A percentile compares a stretch with the other conserved stretches of the same genome.
Evolutionary conservation across 2,329 filamentous ascomycete species (phyloP).

Genomic region (Fusarium nelsonii): DNA sequence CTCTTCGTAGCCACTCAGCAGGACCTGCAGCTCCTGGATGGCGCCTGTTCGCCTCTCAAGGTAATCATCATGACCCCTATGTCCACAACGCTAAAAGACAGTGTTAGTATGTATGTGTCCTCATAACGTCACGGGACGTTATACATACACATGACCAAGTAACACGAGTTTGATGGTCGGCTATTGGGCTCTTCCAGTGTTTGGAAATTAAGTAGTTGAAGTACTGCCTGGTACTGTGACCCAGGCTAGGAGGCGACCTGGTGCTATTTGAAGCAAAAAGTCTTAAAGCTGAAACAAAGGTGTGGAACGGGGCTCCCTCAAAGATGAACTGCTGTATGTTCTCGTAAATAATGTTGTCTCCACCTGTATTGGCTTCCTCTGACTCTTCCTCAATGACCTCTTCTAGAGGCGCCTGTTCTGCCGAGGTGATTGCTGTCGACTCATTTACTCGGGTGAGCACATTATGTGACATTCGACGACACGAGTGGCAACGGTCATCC

Average conservation of each 20-base stretch:
- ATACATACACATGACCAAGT: constrained; percentile 11
- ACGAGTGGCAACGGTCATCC: neutral
- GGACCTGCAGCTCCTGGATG: neutral
- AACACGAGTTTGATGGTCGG: neutral
- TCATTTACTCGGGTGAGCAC: neutral
- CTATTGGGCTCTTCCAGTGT: neutral
- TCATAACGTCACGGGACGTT: neutral
- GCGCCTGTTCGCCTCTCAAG: neutral
- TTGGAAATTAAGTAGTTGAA: neutral
- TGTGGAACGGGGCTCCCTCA: neutral
- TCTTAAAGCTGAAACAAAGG: neutral
- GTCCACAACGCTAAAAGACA: neutral
- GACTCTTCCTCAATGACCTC: neutral
- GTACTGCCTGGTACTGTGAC: neutral
- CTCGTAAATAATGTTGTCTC: neutral
- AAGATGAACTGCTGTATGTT: constrained; percentile 1
- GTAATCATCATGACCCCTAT: neutral
- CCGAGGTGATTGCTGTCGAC: rapidly evolving
- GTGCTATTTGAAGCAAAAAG: neutral
- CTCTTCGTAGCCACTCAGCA: neutral
- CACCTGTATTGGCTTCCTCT: neutral
- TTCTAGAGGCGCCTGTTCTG: too few relatives aligned
- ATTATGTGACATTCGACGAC: constrained; percentile 2
- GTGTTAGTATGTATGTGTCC: neutral
- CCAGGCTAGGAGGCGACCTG: rapidly evolving